Percentiles rank a stretch among this genome's conserved stretches.
These are phyloP conservation scores for Silybum marianum DNA, from an alignment of 129 eudicot genomes.

Conservation along the genomic window DNA sequence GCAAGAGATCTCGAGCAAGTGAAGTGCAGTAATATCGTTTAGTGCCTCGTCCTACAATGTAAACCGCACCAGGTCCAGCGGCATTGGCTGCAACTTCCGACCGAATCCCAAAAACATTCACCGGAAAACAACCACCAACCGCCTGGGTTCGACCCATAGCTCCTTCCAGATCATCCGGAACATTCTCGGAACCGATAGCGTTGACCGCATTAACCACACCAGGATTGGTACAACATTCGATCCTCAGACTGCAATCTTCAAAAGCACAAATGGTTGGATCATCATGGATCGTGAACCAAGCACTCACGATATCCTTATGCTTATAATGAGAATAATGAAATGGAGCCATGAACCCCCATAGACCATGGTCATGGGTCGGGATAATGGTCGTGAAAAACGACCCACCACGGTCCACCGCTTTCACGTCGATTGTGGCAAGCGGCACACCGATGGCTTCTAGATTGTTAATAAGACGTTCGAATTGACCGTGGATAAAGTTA, in stretches of 20 bases:
- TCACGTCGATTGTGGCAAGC: constrained; percentile 31
- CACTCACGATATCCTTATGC: constrained; percentile 21
- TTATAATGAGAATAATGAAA: constrained; percentile 27
- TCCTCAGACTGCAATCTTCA: constrained; percentile 29
- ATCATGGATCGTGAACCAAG: constrained; percentile 28
- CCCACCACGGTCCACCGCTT: constrained; percentile 19
- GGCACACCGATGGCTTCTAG: constrained; percentile 34
- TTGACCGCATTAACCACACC: constrained; percentile 1
- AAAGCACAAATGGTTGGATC: constrained; percentile 27
- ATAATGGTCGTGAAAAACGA: constrained; percentile 34
- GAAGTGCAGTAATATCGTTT: constrained; percentile 25
- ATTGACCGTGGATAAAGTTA: not conserved
- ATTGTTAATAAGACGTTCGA: constrained; percentile 3
- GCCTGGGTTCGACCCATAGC: constrained; percentile 13
- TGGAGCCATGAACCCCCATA: constrained; percentile 27
- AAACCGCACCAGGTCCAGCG: not conserved
- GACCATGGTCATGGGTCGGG: not conserved
- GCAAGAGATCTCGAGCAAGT: not conserved
- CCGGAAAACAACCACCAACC: constrained; percentile 10
- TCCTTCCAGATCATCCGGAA: constrained; percentile 17
- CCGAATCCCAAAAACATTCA: constrained; percentile 20
- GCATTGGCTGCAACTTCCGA: constrained; percentile 6
- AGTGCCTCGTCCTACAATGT: constrained; percentile 24
- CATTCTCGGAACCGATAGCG: not conserved
- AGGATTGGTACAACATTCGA: constrained; percentile 22